Evolutionary conservation across 805 yeast species (phyloP).

Genomic region (Ogataea wickerhamii): DNA sequence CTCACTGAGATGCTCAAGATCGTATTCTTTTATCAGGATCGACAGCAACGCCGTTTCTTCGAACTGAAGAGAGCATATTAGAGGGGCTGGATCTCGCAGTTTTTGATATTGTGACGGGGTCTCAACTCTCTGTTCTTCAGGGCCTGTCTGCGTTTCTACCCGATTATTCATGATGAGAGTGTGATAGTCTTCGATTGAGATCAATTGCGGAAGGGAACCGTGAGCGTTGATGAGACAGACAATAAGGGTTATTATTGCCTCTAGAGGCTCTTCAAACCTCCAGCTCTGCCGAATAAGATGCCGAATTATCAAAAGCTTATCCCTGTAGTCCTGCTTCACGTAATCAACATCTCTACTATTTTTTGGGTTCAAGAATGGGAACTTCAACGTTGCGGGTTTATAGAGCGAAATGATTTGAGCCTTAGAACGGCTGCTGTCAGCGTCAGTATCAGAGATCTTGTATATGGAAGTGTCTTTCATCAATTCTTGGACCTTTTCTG

Average conservation of each 20-base stretch:
- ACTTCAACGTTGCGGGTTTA: slow-evolving; percentile 2
- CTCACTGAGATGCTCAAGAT: slow-evolving; percentile 7
- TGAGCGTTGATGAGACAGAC: slow-evolving; percentile 3
- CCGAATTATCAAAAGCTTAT: slow-evolving; percentile 14
- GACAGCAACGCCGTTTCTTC: slow-evolving; percentile 6
- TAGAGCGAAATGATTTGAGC: neutral
- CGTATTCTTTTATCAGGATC: slow-evolving; percentile 7
- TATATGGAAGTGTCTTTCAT: slow-evolving; percentile 1
- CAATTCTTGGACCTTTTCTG: neutral
- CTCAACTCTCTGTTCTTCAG: slow-evolving; percentile 1
- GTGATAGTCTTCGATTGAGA: slow-evolving; percentile 4
- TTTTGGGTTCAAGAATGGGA: slow-evolving; percentile 16
- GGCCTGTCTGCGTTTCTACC: slow-evolving; percentile 1
- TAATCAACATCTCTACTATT: slow-evolving; percentile 14
- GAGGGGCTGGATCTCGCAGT: slow-evolving; percentile 7
- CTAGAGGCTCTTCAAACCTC: slow-evolving; percentile 5
- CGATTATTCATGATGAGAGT: slow-evolving; percentile 3
- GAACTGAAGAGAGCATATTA: slow-evolving; percentile 11
- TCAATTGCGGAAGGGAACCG: neutral
- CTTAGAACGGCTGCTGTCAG: neutral
- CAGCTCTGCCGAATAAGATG: slow-evolving; percentile 5
- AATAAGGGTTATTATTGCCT: slow-evolving; percentile 10
- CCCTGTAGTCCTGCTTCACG: slow-evolving; percentile 9
- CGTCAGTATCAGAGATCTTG: neutral
- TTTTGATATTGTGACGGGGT: neutral